These are phyloP conservation scores for Durio zibethinus DNA, from an alignment of 345 rosid genomes.

Conservation along the genomic window DNA sequence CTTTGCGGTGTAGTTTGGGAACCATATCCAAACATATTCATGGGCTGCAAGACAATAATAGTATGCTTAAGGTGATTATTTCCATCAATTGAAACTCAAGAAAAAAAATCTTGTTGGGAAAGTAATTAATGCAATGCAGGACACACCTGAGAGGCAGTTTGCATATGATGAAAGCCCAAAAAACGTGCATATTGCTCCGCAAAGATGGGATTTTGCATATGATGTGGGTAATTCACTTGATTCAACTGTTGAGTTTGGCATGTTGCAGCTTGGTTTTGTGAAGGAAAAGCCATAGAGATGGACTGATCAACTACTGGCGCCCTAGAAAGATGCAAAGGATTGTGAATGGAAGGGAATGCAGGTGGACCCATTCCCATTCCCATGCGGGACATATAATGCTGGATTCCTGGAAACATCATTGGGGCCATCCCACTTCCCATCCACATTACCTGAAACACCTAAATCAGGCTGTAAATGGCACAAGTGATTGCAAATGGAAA, in stretches of 20 bases:
- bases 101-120: not conserved
- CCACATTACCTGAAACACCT: constrained; percentile 68
- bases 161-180: constrained; percentile 50
- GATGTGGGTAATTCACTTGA: constrained; percentile 41
- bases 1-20: constrained; percentile 33
- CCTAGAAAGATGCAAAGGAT: constrained; percentile 39
- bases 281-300: constrained; percentile 26
- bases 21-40: constrained; percentile 47
- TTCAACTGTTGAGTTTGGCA: constrained; percentile 41
- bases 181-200: constrained; percentile 45
- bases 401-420: constrained; percentile 79
- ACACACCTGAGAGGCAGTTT: constrained; percentile 48
- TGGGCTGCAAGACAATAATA: constrained; percentile 33
- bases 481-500: not conserved
- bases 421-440: constrained; percentile 90
- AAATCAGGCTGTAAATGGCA: constrained; percentile 13
- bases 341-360: constrained; percentile 31
- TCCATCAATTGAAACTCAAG: too few species aligned
- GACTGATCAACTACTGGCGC: constrained; percentile 48
- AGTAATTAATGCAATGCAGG: not conserved
- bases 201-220: constrained; percentile 35
- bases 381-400: constrained; percentile 53
- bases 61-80: not conserved
- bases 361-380: constrained; percentile 46
- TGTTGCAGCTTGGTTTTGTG: constrained; percentile 37